These are phyloP conservation scores for Pyronema domesticum DNA, from an alignment of 495 filamentous ascomycete genomes.

Conservation along the genomic window DNA sequence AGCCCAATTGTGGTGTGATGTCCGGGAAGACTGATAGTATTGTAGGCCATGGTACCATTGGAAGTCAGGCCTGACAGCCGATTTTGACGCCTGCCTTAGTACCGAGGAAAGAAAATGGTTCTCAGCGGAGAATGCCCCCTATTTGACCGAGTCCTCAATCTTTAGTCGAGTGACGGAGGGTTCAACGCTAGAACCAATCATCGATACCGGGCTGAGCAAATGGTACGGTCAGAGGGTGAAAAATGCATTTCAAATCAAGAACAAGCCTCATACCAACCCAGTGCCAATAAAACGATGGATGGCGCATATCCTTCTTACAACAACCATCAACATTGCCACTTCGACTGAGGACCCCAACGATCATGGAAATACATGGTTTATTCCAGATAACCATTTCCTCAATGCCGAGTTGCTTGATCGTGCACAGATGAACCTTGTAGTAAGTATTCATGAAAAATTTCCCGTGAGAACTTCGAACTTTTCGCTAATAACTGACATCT, in stretches of 20 bases:
- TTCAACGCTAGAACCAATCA: neutral
- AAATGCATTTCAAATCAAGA: neutral
- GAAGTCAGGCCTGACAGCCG: neutral
- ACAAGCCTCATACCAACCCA: neutral
- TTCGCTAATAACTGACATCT: no score
- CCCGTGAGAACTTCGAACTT: no score
- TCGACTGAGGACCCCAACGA: no score
- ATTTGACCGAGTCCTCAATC: neutral
- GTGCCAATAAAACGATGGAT: slow-evolving; percentile 4
- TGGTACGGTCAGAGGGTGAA: neutral
- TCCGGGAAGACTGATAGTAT: neutral
- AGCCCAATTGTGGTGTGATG: neutral
- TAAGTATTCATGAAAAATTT: no score
- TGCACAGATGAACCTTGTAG: no score
- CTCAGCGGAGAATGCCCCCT: neutral
- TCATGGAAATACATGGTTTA: no score
- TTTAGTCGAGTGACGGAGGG: neutral
- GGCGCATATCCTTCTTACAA: slow-evolving; percentile 7
- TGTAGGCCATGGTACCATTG: slow-evolving; percentile 5
- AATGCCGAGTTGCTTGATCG: no score
- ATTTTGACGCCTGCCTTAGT: neutral
- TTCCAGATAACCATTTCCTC: no score
- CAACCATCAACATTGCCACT: slow-evolving; percentile 5
- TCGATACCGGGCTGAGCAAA: neutral
- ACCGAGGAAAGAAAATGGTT: neutral